Base-by-base conservation (phyloP, 2,329 filamentous ascomycete species). In the Drechmeria coniospora region DNA sequence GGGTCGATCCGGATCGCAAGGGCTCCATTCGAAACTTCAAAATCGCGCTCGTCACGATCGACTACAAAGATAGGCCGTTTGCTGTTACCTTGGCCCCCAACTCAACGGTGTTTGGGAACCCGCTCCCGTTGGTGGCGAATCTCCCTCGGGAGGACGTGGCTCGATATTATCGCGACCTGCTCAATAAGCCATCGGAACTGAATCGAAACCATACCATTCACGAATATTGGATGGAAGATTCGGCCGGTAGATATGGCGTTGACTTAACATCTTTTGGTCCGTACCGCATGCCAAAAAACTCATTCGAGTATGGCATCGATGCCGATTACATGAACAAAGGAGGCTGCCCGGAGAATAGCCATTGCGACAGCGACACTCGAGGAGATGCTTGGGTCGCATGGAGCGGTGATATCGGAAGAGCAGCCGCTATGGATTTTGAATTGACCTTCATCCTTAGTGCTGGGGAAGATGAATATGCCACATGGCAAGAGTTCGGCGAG, bases 201-300 rank as follows among this genome's bases (percentile, higher is more conserved):
- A 67, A 68, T 31, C 47, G 47, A n/a, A 54, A 54, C 4, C 63
- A 65, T 33, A 68, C 64, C 3, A 45, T 68, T 3, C 63, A 68
- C 32, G 62, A 68, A 41, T 68, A 68, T 38, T 68, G 64, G 63
- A 68, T 67, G 63, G 62, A 62, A 28, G 63, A 68, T 41, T 65
- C 61, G 1, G 57, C 53, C 10, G 63, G 64, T 3, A 53, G 57
- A 12, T 68, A 58, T 32, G 64, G 64, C 11, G 63, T 67, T 6
- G 59, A 67, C 31, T 36, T 68, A 40, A 66, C 62, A 1, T 56
- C 57, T 0, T 68, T 65, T 31, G 64, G 64, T 0, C 51, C 61
- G 0, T 68, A 68, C 32, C 47, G 48, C 12, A 46, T 68, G 43
- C 64, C 63, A 1, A 43, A 44, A 2, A 46, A 50, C 15, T 54